phyloP scores from a whole-genome alignment of 2,329 filamentous ascomycete species.

The Alternaria infectoria region DNA sequence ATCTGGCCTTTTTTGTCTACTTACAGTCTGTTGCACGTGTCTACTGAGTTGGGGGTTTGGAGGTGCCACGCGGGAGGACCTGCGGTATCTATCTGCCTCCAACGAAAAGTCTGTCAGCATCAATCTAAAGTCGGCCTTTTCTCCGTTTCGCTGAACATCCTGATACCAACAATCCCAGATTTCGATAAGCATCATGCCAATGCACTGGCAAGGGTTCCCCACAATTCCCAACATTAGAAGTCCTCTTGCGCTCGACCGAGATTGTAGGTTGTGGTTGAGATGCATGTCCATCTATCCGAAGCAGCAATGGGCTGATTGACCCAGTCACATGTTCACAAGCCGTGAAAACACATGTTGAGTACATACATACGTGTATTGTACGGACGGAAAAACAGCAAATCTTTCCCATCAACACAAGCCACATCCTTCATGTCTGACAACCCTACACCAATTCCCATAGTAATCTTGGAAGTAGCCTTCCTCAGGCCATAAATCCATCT shows the following conservation, averaged over 20 bases:
- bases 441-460: too few species aligned
- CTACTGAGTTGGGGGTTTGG: not conserved
- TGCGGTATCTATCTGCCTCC: slow-evolving; percentile 4
- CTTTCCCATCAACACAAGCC: too few species aligned
- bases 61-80: slow-evolving; percentile 5
- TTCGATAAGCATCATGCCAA: not conserved
- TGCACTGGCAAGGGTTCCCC: not conserved
- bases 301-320: not conserved
- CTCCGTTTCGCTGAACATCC: not conserved
- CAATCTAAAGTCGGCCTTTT: not conserved
- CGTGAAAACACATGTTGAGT: too few species aligned
- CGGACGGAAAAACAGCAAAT: too few species aligned
- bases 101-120: not conserved
- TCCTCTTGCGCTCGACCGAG: not conserved
- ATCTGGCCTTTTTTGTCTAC: not conserved
- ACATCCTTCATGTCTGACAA: too few species aligned
- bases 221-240: not conserved
- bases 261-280: not conserved
- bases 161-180: not conserved
- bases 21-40: not conserved
- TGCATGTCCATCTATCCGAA: not conserved
- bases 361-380: too few species aligned
- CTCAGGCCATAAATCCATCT: too few species aligned
- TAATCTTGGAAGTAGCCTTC: too few species aligned
- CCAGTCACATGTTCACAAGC: too few species aligned